A percentile compares a stretch with the other conserved stretches of the same genome.
These are phyloP conservation scores for Eustoma russellianum DNA, from an alignment of 257 asterid species.

Conservation along the genomic window DNA sequence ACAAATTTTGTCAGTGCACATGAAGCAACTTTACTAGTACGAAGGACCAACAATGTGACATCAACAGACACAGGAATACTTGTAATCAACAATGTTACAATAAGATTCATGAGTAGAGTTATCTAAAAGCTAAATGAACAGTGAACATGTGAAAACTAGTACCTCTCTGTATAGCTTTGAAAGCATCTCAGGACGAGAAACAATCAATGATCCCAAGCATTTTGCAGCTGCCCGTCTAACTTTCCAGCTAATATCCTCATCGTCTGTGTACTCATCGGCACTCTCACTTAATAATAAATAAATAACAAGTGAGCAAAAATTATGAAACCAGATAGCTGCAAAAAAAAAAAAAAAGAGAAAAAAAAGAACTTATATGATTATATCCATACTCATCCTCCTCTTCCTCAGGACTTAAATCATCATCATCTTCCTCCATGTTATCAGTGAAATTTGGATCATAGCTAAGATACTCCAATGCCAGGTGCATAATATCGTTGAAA, in stretches of 20 bases:
- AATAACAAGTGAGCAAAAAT: slow-evolving; percentile 21
- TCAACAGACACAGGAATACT: neutral
- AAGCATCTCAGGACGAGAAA: slow-evolving; percentile 97
- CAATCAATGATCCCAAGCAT: slow-evolving; percentile 85
- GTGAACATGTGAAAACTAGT: neutral
- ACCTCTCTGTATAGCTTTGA: slow-evolving; percentile 90
- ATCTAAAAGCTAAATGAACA: neutral
- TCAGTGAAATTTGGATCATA: slow-evolving; percentile 98
- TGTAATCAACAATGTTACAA: neutral
- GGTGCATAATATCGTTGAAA: slow-evolving; percentile 74
- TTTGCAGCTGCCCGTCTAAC: slow-evolving; percentile 98
- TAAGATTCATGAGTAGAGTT: neutral
- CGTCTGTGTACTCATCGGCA: slow-evolving; percentile 94
- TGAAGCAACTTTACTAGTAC: neutral
- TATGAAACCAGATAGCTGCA: slow-evolving; percentile 1
- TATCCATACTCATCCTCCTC: slow-evolving; percentile 92
- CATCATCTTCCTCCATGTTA: slow-evolving; percentile 96
- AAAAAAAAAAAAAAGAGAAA: too few relatives aligned
- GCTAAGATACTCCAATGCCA: slow-evolving; percentile 78
- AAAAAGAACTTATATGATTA: slow-evolving; percentile 12
- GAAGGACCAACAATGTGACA: neutral
- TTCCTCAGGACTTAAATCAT: slow-evolving; percentile 73
- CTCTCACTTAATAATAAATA: slow-evolving; percentile 65
- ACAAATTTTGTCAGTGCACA: neutral
- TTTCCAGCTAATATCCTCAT: slow-evolving; percentile 99